Percentiles rank a stretch among this genome's conserved stretches.
Conservation (phyloP, 768 basidiomycete species). For the Tulasnella sp. region DNA sequence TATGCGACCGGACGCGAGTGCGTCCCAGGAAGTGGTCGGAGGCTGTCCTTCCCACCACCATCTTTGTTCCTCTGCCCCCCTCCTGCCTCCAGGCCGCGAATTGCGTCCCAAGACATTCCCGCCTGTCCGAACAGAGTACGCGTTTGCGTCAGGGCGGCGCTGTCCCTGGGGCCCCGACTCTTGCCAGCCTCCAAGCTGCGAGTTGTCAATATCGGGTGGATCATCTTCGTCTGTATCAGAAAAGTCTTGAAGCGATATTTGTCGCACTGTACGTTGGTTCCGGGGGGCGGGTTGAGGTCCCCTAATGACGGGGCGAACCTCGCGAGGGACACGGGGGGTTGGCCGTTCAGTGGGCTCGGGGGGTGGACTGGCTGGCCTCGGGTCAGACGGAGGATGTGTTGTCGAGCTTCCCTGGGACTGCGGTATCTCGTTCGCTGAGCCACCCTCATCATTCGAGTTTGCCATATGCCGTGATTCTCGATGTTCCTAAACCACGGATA, state of each 20-base stretch:
- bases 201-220: background rate
- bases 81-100: too few species aligned
- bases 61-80: background rate
- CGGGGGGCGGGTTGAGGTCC: background rate
- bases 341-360: background rate
- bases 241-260: slow-evolving; percentile 4
- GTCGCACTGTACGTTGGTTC: background rate
- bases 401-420: background rate
- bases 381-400: background rate
- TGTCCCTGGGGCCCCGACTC: background rate
- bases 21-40: background rate
- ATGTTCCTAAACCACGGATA: background rate
- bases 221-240: background rate
- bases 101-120: background rate
- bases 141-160: background rate
- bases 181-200: background rate
- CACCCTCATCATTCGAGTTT: background rate
- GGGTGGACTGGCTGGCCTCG: background rate
- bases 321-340: background rate
- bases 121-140: background rate
- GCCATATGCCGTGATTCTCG: background rate
- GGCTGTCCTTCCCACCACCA: background rate
- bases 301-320: background rate
- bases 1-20: background rate
- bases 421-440: background rate